These are phyloP conservation scores for Gloeophyllum trabeum DNA, from an alignment of 768 basidiomycete species.

Conservation along the genomic window DNA sequence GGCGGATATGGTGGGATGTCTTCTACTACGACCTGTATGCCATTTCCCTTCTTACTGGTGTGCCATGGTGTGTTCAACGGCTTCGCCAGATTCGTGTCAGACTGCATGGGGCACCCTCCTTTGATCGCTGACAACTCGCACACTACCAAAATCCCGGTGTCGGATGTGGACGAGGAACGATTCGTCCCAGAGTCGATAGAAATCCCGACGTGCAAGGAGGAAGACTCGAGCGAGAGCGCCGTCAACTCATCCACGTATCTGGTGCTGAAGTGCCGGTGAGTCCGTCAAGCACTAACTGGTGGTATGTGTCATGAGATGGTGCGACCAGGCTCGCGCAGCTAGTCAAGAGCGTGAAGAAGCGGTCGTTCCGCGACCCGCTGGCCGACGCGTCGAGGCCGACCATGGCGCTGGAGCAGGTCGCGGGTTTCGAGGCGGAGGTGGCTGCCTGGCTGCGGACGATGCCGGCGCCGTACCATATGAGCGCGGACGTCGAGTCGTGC, in stretches of 20 bases:
- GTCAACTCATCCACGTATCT: slow-evolving; percentile 39
- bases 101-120: slow-evolving; percentile 53
- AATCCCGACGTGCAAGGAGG: slow-evolving; percentile 19
- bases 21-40: slow-evolving; percentile 70
- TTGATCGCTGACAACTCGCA: slow-evolving; percentile 44
- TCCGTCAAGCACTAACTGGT: slow-evolving; percentile 6
- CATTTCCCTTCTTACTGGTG: neutral
- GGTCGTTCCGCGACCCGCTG: slow-evolving; percentile 27
- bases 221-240: slow-evolving; percentile 17
- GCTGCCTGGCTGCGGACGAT: slow-evolving; percentile 40
- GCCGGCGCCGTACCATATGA: slow-evolving; percentile 36
- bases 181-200: slow-evolving; percentile 35
- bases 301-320: slow-evolving; percentile 1
- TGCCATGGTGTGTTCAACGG: neutral
- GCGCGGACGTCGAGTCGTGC: slow-evolving; percentile 20
- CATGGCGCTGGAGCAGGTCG: slow-evolving; percentile 51
- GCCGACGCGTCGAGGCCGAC: slow-evolving; percentile 19
- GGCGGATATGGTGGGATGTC: slow-evolving; percentile 71
- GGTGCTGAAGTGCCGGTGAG: slow-evolving; percentile 50
- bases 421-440: slow-evolving; percentile 44
- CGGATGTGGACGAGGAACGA: slow-evolving; percentile 41
- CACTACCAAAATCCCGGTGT: slow-evolving; percentile 40
- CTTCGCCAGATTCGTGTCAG: slow-evolving; percentile 49
- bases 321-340: slow-evolving; percentile 44
- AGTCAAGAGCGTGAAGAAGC: slow-evolving; percentile 48